Evolutionary conservation across 169 alveolate genomes (phyloP).

Genomic region (Cryptosporidium sp.): DNA sequence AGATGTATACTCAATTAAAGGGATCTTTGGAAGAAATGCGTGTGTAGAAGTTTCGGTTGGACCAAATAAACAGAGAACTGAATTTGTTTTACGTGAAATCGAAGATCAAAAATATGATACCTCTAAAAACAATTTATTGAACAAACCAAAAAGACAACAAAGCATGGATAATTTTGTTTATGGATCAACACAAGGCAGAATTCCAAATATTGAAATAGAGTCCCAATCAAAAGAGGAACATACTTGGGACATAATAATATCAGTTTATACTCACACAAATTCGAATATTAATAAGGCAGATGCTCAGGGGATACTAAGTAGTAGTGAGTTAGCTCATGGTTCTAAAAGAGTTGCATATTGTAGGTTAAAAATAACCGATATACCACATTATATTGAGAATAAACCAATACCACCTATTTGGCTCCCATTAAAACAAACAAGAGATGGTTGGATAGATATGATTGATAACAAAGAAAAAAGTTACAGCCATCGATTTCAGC

Average conservation of each 20-base stretch:
- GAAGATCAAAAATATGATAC: slow-evolving; percentile 31
- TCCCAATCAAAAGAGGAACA: slow-evolving; percentile 62
- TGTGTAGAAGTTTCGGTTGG: slow-evolving; percentile 88
- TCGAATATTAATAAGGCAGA: background rate
- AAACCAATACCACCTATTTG: slow-evolving; percentile 85
- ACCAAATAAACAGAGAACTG: slow-evolving; percentile 84
- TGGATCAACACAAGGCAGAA: slow-evolving; percentile 58
- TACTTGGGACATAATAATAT: slow-evolving; percentile 68
- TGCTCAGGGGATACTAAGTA: slow-evolving; percentile 25
- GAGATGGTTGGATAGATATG: slow-evolving; percentile 81
- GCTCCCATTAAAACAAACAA: slow-evolving; percentile 85
- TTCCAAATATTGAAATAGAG: slow-evolving; percentile 63
- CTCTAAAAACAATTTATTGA: slow-evolving; percentile 7
- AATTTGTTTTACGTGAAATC: slow-evolving; percentile 79
- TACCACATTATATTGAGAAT: slow-evolving; percentile 83
- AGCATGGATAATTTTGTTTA: slow-evolving; percentile 20
- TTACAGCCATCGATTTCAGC: slow-evolving; percentile 6
- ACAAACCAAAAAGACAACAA: slow-evolving; percentile 31
- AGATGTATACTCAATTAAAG: slow-evolving; percentile 87
- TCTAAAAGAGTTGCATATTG: slow-evolving; percentile 81
- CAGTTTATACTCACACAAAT: slow-evolving; percentile 46
- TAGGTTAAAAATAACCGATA: slow-evolving; percentile 79
- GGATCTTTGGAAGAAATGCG: slow-evolving; percentile 80
- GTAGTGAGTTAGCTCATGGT: slow-evolving; percentile 38
- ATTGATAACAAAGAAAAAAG: slow-evolving; percentile 75